Conservation (phyloP, 164 flowering plant species). For the Vitis riparia region DNA sequence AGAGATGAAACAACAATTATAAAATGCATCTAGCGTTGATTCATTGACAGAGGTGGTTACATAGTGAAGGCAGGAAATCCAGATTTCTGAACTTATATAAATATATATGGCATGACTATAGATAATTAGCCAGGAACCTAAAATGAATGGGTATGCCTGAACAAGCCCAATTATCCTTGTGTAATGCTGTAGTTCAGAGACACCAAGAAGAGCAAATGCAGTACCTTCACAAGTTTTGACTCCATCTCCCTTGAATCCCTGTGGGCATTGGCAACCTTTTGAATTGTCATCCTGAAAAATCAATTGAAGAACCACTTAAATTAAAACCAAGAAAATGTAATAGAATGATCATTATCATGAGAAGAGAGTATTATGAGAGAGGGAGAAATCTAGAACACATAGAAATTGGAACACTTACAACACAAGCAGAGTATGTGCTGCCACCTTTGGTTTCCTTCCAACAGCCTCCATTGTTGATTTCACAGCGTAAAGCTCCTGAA, state of each 20-base stretch:
- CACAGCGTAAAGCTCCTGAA: constrained; percentile 84
- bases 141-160: not conserved
- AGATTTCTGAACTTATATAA: too few relatives aligned
- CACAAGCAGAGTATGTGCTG: constrained; percentile 78
- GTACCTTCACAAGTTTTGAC: constrained; percentile 79
- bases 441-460: constrained; percentile 74
- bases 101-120: too few relatives aligned
- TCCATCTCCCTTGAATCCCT: constrained; percentile 95
- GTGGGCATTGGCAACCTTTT: constrained; percentile 83
- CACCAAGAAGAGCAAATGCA: not conserved
- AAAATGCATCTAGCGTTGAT: too few relatives aligned
- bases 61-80: too few relatives aligned
- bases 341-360: too few relatives aligned
- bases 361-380: not conserved
- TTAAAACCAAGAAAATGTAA: not conserved
- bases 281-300: constrained; percentile 60
- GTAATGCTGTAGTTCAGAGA: not conserved
- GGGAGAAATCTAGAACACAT: not conserved
- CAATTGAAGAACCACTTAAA: constrained; percentile 1
- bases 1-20: too few relatives aligned
- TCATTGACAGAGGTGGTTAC: too few relatives aligned
- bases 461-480: constrained; percentile 94
- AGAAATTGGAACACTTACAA: constrained; percentile 44
- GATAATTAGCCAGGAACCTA: not conserved
- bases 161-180: not conserved